Conservation (phyloP, 2,329 filamentous ascomycete genomes). For the Xylariaceae sp. region DNA sequence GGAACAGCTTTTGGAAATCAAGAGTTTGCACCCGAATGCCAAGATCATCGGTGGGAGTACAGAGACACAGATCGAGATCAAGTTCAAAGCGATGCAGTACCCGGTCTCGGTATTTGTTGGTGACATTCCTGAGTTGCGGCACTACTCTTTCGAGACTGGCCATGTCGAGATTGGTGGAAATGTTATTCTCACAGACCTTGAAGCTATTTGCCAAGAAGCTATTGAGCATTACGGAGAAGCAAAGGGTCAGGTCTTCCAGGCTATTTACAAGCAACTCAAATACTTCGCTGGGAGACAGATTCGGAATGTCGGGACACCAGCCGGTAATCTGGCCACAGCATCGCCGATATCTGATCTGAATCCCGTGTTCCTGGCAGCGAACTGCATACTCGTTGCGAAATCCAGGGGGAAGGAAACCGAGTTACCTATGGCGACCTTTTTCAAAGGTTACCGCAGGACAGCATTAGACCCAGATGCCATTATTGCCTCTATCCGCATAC, state of each 20-base stretch:
- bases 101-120: constrained; percentile 89
- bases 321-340: constrained; percentile 91
- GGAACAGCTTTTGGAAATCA: constrained; percentile 89
- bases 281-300: constrained; percentile 97
- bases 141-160: constrained; percentile 80
- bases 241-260: constrained; percentile 81
- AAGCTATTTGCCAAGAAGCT: constrained; percentile 81
- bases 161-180: constrained; percentile 93
- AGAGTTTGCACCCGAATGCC: constrained; percentile 80
- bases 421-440: constrained; percentile 92
- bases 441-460: constrained; percentile 88
- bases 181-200: constrained; percentile 88
- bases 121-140: constrained; percentile 87
- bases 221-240: constrained; percentile 76
- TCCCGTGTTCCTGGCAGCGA: constrained; percentile 88
- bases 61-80: constrained; percentile 97
- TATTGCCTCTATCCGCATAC: constrained; percentile 87
- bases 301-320: constrained; percentile 94
- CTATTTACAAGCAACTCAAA: constrained; percentile 90
- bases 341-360: constrained; percentile 97
- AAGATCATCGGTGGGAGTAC: constrained; percentile 97
- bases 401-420: constrained; percentile 75
- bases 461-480: constrained; percentile 82
- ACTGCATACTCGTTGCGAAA: constrained; percentile 81
- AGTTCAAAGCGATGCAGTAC: constrained; percentile 95